Percentiles rank a stretch among this genome's conserved stretches.
These are phyloP conservation scores for Ploettnerulaceae sp. DNA, from an alignment of 2,329 filamentous ascomycete genomes.

Conservation along the genomic window DNA sequence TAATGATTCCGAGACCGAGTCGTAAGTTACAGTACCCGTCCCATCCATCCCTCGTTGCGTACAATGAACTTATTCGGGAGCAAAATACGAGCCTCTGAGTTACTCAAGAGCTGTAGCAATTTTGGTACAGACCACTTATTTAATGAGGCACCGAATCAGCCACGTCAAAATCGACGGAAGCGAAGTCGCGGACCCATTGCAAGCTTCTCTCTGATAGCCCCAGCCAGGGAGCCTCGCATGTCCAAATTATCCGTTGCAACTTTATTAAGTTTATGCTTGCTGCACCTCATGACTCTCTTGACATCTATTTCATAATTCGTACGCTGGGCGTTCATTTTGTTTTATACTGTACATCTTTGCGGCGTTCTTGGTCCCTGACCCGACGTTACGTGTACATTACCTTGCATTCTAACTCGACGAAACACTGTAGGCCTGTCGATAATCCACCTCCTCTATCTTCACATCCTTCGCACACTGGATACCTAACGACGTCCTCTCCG, in stretches of 20 bases:
- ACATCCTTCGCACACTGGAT: constrained; percentile 61
- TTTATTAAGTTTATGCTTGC: constrained; percentile 15
- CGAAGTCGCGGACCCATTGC: no score
- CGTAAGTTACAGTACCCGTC: constrained; percentile 29
- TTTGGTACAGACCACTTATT: no score
- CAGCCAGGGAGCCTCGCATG: neutral
- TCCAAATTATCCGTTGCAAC: neutral
- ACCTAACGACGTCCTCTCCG: constrained; percentile 65
- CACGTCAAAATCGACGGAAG: no score
- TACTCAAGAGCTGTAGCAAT: no score
- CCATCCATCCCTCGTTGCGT: constrained; percentile 4
- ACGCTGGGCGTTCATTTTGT: constrained; percentile 12
- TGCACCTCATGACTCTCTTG: neutral
- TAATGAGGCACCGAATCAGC: no score
- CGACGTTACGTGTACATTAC: constrained; percentile 17
- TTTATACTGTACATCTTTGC: constrained; percentile 10
- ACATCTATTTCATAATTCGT: constrained; percentile 10
- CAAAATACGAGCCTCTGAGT: neutral
- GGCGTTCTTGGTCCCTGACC: constrained; percentile 8
- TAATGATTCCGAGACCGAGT: constrained; percentile 33
- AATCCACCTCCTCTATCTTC: constrained; percentile 49
- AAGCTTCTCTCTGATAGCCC: constrained; percentile 14
- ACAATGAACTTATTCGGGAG: no score
- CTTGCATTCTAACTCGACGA: constrained; percentile 19
- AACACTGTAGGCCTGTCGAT: constrained; percentile 23